Base-by-base conservation (phyloP, 805 yeast species). In the Dipodascus geniculatus region DNA sequence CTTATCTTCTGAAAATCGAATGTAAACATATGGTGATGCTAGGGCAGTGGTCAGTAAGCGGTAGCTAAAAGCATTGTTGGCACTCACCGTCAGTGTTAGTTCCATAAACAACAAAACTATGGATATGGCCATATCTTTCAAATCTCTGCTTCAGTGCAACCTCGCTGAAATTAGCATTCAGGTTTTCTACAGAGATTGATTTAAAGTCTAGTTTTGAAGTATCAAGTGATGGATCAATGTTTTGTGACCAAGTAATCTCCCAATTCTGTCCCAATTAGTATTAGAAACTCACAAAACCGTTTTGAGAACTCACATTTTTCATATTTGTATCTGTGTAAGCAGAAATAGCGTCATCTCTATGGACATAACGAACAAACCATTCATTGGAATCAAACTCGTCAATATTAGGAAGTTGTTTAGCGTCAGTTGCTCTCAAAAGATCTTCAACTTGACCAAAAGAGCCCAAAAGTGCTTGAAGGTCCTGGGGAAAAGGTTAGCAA, bases 121-220 rank as follows among this genome's bases (percentile, higher is more conserved):
- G 44, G 44, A 38, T 38, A 38, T 38, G 44, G 17, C 44, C 44
- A 38, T 38, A 38, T 38, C 44, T 38, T 38, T 38, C 44, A 38
- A 38, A 38, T 38, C 44, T 38, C 14, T 38, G 44, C 20, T 17
- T 38, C 14, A 38, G 44, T n/a, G 44, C 44, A n/a, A 38, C 44
- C 20, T 38, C 44, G 14, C 44, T 38, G 14, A 38, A 38, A 17
- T 17, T 38, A 6, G 4, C 20, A 38, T 38, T 17, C 44, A 38
- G 14, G 20, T 38, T 38, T n/a, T 38, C 44, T 6, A 38, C 20
- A 11, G 44, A 38, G 14, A 38, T 38, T 16, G 44, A 38, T 17
- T 38, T 38, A 16, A n/a, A 38, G 20, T 38, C 44, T 6, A 38
- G 17, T 38, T 38, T 38, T 11, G 44, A n/a, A 17, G 44, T 38